phyloP scores from a whole-genome alignment of 176 grass and related monocot species.

The Luzula sylvatica region DNA sequence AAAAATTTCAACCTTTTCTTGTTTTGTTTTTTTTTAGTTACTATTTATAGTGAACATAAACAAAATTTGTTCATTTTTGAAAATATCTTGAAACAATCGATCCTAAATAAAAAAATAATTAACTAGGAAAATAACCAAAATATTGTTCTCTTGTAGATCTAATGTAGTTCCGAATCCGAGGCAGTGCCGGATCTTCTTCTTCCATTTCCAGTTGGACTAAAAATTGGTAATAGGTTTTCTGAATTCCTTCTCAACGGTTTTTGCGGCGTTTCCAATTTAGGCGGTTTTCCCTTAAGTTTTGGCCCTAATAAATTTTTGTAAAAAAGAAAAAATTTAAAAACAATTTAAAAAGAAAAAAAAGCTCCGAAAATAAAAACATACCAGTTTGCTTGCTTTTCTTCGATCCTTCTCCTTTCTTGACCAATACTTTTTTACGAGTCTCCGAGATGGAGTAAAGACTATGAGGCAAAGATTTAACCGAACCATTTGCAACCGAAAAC shows the following conservation, averaged over 20 bases:
- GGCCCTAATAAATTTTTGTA: slow-evolving; percentile 9
- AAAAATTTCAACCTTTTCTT: slow-evolving; percentile 25
- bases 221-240: slow-evolving; percentile 23
- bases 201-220: background rate
- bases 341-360: background rate
- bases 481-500: slow-evolving; percentile 13
- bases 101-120: background rate
- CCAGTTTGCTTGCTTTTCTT: slow-evolving; percentile 39
- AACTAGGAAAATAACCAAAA: background rate
- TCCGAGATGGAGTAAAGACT: slow-evolving; percentile 24
- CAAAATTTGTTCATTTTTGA: too few species aligned
- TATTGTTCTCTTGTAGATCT: background rate
- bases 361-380: background rate
- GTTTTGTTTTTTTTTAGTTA: background rate
- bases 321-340: background rate
- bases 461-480: slow-evolving; percentile 21
- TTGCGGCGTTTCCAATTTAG: background rate
- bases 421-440: slow-evolving; percentile 15
- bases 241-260: slow-evolving; percentile 29
- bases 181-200: slow-evolving; percentile 30
- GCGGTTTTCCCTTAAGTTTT: slow-evolving; percentile 24
- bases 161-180: slow-evolving; percentile 55
- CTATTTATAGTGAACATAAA: background rate
- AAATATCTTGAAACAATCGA: background rate
- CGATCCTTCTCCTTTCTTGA: slow-evolving; percentile 32